Percentiles rank a stretch among this genome's conserved stretches.
phyloP scores from a whole-genome alignment of 495 filamentous ascomycete genomes.

The Penicillium cataractarum region DNA sequence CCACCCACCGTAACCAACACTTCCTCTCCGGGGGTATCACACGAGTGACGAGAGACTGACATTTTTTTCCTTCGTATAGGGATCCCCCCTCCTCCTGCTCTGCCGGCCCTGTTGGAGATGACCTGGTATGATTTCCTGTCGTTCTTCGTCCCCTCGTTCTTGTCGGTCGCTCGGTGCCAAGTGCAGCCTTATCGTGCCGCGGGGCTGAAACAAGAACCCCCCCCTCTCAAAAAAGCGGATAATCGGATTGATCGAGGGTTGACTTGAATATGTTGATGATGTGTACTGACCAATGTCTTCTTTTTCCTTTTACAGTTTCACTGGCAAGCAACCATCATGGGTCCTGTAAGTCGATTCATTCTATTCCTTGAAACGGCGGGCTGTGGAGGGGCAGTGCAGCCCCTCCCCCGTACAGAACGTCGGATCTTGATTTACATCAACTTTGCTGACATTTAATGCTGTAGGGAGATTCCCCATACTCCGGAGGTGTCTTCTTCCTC shows the following conservation, averaged over 20 bases:
- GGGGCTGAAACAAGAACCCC: constrained; percentile 23
- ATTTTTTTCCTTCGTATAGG: constrained; percentile 49
- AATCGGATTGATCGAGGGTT: constrained; percentile 9
- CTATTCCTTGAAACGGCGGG: neutral
- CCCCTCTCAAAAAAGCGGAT: constrained; percentile 11
- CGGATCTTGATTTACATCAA: neutral
- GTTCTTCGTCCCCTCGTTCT: constrained; percentile 9
- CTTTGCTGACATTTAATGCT: constrained; percentile 22
- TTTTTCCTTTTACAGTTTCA: constrained; percentile 71
- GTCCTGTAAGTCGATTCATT: constrained; percentile 74
- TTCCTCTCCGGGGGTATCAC: neutral
- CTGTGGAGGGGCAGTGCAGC: constrained; percentile 1
- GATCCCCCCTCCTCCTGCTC: constrained; percentile 99
- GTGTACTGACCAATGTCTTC: constrained; percentile 25
- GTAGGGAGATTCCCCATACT: constrained; percentile 92
- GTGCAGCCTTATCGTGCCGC: constrained; percentile 26
- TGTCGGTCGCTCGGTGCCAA: constrained; percentile 16
- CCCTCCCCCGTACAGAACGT: too few relatives aligned
- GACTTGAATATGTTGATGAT: constrained; percentile 9
- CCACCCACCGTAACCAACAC: neutral
- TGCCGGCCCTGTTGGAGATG: constrained; percentile 93
- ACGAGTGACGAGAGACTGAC: constrained; percentile 18
- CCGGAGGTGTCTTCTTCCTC: constrained; percentile 97
- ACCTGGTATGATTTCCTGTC: constrained; percentile 74
- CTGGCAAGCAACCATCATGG: constrained; percentile 99